phyloP scores from a whole-genome alignment of 2,329 filamentous ascomycete genomes.

The Xylariaceae sp. region DNA sequence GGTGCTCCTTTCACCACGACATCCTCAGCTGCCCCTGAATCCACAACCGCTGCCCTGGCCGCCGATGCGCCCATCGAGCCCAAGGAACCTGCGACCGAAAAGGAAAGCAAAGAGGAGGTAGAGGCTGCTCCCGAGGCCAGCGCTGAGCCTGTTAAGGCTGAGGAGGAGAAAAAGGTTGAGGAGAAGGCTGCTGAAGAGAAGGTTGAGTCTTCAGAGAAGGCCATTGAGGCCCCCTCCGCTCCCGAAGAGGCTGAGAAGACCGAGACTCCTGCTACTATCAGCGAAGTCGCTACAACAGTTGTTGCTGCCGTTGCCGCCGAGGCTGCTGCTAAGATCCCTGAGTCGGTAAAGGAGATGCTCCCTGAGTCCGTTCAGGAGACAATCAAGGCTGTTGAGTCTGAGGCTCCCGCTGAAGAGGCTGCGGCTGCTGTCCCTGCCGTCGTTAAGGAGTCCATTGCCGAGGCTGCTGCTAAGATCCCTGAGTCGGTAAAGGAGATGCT shows the following conservation, averaged over 20 bases:
- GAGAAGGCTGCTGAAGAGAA: conserved; percentile 68
- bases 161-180: conserved; percentile 61
- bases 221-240: conserved; percentile 54
- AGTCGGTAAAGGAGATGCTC: conserved; percentile 59
- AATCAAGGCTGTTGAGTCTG: conserved; percentile 39
- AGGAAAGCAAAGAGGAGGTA: conserved; percentile 66
- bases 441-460: conserved; percentile 53
- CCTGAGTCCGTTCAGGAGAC: conserved; percentile 69
- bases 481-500: conserved; percentile 70
- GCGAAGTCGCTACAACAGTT: conserved; percentile 39
- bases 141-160: conserved; percentile 40
- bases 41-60: conserved; percentile 38
- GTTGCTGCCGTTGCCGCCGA: conserved; percentile 41
- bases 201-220: conserved; percentile 59
- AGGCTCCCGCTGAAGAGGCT: conserved; percentile 39
- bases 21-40: conserved; percentile 39
- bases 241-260: conserved; percentile 54
- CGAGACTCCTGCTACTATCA: conserved; percentile 40
- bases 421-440: conserved; percentile 49
- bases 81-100: conserved; percentile 58
- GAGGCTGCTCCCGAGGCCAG: conserved; percentile 62
- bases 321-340: conserved; percentile 37
- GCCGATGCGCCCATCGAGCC: conserved; percentile 41
- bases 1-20: conserved; percentile 18
- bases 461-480: conserved; percentile 58